phyloP scores from a whole-genome alignment of 305 asterid genomes.

The Fraxinus ornus region DNA sequence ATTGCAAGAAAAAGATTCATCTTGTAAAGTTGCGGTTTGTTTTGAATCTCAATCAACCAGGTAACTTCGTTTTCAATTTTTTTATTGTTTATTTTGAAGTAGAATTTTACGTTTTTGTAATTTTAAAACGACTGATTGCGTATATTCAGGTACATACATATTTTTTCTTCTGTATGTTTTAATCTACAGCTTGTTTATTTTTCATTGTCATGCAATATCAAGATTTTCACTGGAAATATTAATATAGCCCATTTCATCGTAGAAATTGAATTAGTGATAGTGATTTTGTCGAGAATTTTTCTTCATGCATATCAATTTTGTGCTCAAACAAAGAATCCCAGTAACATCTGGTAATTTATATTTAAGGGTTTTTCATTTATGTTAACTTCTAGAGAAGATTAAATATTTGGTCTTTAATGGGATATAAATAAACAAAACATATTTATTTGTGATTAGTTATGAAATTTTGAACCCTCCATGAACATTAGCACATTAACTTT shows the following conservation, averaged over 20 bases:
- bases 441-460: background rate
- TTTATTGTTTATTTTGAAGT: background rate
- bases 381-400: background rate
- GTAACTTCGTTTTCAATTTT: conserved; percentile 23
- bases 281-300: background rate
- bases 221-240: background rate
- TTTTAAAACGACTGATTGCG: background rate
- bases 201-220: background rate
- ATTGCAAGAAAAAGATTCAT: conserved; percentile 29
- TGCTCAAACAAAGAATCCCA: background rate
- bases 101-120: background rate
- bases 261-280: background rate
- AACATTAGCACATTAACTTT: background rate
- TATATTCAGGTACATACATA: background rate
- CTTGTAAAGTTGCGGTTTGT: conserved; percentile 34
- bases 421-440: background rate
- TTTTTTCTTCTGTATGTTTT: background rate
- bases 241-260: background rate
- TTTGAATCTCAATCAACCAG: conserved; percentile 45
- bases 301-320: background rate
- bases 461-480: background rate
- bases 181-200: background rate
- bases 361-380: background rate
- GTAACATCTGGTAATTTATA: background rate
- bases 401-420: background rate